A percentile compares a stretch with the other conserved stretches of the same genome.
Conservation (phyloP, 805 yeast genomes). For the Lipomyces starkeyi region DNA sequence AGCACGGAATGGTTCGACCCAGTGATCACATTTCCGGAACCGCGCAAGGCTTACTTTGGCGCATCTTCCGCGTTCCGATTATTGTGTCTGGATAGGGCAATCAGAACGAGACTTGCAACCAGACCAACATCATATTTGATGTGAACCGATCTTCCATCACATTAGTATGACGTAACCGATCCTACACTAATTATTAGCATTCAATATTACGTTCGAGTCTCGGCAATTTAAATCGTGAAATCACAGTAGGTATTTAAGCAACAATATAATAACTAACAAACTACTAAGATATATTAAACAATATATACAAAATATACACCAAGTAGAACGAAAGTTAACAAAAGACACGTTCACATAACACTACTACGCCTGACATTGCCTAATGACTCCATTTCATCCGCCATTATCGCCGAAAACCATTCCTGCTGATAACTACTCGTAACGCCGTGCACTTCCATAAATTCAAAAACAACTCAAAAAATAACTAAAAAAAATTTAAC, state of each 20-base stretch:
- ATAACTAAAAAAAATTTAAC: not conserved
- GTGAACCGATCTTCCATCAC: not conserved
- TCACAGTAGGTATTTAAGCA: not conserved
- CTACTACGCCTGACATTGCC: not conserved
- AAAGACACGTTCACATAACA: not conserved
- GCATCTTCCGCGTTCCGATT: no score
- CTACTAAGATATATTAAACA: not conserved
- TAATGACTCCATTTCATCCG: not conserved
- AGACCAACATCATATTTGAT: no score
- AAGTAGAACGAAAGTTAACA: not conserved
- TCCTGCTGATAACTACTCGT: constrained; percentile 1
- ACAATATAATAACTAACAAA: not conserved
- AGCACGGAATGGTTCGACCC: not conserved
- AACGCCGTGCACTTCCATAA: not conserved
- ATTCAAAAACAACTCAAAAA: not conserved
- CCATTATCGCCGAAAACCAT: not conserved
- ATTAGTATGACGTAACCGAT: not conserved
- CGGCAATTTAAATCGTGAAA: no score
- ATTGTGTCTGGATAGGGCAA: not conserved
- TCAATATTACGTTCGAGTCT: no score
- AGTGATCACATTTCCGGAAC: no score
- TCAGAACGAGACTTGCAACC: no score
- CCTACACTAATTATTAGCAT: not conserved
- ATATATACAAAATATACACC: not conserved
- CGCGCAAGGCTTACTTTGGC: no score